phyloP scores from a whole-genome alignment of 768 basidiomycete genomes.

The Boletus rubropictus region DNA sequence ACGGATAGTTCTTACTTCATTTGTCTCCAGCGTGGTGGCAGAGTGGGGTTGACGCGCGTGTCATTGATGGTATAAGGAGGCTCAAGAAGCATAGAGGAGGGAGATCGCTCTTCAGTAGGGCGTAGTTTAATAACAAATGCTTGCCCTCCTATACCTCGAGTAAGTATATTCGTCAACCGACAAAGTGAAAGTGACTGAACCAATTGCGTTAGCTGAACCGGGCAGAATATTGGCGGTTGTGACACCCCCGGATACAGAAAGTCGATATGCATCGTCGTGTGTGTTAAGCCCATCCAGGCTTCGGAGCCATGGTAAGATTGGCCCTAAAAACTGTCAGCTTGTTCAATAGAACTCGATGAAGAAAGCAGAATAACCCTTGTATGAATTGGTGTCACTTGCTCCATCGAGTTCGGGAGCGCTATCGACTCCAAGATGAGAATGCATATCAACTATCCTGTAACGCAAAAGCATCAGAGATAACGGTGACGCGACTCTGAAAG shows the following conservation, averaged over 20 bases:
- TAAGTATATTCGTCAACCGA: slow-evolving; percentile 5
- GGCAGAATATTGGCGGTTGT: slow-evolving; percentile 81
- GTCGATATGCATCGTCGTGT: slow-evolving; percentile 67
- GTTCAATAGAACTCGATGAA: background rate
- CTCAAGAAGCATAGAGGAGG: slow-evolving; percentile 79
- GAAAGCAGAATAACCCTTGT: slow-evolving; percentile 34
- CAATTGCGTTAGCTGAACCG: slow-evolving; percentile 71
- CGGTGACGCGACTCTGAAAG: slow-evolving; percentile 32
- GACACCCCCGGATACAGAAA: slow-evolving; percentile 82
- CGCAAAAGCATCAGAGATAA: slow-evolving; percentile 31
- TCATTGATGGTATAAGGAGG: slow-evolving; percentile 63
- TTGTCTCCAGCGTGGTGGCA: slow-evolving; percentile 65
- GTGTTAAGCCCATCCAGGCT: slow-evolving; percentile 83
- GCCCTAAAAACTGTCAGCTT: slow-evolving; percentile 28
- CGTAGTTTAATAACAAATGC: slow-evolving; percentile 85
- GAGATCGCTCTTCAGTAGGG: slow-evolving; percentile 66
- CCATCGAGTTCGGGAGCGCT: slow-evolving; percentile 52
- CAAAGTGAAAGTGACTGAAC: slow-evolving; percentile 34
- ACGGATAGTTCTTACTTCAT: slow-evolving; percentile 53
- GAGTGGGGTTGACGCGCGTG: slow-evolving; percentile 33
- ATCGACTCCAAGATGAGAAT: slow-evolving; percentile 75
- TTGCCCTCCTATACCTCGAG: slow-evolving; percentile 59
- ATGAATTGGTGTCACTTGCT: slow-evolving; percentile 57
- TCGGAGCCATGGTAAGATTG: slow-evolving; percentile 72
- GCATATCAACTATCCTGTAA: slow-evolving; percentile 53